Evolutionary conservation across 1,284 basidiomycete species (phyloP).

Genomic region (Pholiota adiposa): DNA sequence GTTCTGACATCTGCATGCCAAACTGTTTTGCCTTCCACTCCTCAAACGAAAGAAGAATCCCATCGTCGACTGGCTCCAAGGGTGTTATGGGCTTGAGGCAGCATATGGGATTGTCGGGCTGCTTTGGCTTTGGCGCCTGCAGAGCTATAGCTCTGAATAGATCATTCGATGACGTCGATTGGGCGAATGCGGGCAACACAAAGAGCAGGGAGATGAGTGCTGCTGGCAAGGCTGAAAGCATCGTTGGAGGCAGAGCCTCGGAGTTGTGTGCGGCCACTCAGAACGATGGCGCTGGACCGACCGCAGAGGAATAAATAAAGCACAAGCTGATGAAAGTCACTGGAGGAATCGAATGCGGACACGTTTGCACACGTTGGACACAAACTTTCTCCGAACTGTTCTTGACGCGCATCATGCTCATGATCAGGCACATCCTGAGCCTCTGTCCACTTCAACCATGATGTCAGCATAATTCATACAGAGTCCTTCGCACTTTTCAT

Average conservation of each 20-base stretch:
- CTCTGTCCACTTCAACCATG: neutral
- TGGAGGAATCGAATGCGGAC: conserved; percentile 6
- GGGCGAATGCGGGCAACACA: conserved; percentile 40
- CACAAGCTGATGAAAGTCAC: neutral
- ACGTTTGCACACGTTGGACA: conserved; percentile 19
- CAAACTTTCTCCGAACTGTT: conserved; percentile 4
- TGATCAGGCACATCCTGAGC: conserved; percentile 1
- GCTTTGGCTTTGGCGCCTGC: conserved; percentile 49
- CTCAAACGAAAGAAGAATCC: conserved; percentile 81
- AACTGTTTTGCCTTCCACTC: conserved; percentile 85
- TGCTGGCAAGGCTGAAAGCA: conserved; percentile 27
- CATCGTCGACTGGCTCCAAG: conserved; percentile 58
- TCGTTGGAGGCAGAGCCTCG: conserved; percentile 17
- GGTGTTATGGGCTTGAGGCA: conserved; percentile 62
- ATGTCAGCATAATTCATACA: neutral
- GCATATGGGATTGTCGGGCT: conserved; percentile 63
- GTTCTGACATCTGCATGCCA: conserved; percentile 33
- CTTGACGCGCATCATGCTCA: conserved; percentile 1
- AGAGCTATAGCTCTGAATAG: conserved; percentile 60
- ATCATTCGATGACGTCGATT: conserved; percentile 55
- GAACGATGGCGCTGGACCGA: neutral
- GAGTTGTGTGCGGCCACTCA: neutral
- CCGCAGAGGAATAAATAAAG: conserved; percentile 5
- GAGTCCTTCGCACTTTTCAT: no score
- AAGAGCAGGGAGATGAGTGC: conserved; percentile 46